Evolutionary conservation across 192 early-diverging fungal species (phyloP).

Genomic region (Rhizophagus clarus): DNA sequence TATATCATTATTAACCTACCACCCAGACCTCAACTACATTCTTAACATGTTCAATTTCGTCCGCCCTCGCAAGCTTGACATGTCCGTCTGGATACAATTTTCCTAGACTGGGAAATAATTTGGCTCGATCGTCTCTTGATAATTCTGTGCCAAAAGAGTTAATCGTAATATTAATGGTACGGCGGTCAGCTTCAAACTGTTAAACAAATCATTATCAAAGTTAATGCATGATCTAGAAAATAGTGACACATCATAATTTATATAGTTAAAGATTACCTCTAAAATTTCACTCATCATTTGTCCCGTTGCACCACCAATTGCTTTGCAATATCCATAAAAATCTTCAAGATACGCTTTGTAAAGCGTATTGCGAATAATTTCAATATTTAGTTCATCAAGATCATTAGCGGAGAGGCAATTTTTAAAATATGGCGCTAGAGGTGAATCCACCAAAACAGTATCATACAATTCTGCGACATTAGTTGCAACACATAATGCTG

Average conservation of each 20-base stretch:
- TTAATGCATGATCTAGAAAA: constrained; percentile 15
- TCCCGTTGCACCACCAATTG: constrained; percentile 79
- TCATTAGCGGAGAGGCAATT: constrained; percentile 97
- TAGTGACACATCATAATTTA: not conserved
- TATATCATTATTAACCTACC: constrained; percentile 46
- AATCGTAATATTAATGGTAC: constrained; percentile 98
- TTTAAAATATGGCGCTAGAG: constrained; percentile 94
- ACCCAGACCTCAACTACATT: constrained; percentile 76
- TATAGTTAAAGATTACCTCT: constrained; percentile 53
- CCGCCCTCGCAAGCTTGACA: constrained; percentile 76
- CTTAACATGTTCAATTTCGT: constrained; percentile 96
- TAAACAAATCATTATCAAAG: not conserved
- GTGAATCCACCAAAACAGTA: constrained; percentile 96
- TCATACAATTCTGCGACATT: constrained; percentile 94
- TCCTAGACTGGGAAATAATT: constrained; percentile 91
- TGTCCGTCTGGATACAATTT: constrained; percentile 93
- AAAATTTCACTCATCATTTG: constrained; percentile 94
- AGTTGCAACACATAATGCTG: constrained; percentile 96
- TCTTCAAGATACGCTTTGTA: constrained; percentile 99
- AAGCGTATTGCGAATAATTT: constrained; percentile 98
- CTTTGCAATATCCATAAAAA: constrained; percentile 88
- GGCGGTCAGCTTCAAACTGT: constrained; percentile 97
- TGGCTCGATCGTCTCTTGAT: constrained; percentile 92
- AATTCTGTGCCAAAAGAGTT: constrained; percentile 99
- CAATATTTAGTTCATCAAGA: constrained; percentile 99